Percentiles rank a stretch among this genome's conserved stretches.
These are phyloP conservation scores for Durusdinium trenchii DNA, from an alignment of 73 alveolate species.

Conservation along the genomic window DNA sequence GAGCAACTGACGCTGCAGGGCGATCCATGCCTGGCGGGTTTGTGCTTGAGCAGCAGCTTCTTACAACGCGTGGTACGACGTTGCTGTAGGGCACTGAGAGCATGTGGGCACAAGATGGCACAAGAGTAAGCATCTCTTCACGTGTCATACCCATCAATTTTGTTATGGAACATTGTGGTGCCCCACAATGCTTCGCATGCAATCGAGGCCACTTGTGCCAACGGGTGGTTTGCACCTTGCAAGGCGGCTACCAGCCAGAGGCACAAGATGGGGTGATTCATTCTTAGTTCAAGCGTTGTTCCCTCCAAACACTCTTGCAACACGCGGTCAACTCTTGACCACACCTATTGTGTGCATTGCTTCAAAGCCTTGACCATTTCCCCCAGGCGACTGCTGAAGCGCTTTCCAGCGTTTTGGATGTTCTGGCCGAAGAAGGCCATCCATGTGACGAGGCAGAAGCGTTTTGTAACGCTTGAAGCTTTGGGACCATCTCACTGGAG, in stretches of 20 bases:
- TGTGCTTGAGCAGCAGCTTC: neutral
- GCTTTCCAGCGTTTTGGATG: slow-evolving; percentile 9
- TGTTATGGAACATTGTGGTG: neutral
- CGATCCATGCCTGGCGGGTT: slow-evolving; percentile 51
- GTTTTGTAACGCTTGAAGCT: neutral
- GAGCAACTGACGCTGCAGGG: neutral
- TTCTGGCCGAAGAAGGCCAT: neutral
- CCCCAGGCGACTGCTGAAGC: slow-evolving; percentile 45
- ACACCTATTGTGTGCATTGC: neutral
- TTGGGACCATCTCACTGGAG: neutral
- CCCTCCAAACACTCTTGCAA: neutral
- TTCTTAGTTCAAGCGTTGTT: neutral
- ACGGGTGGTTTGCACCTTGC: slow-evolving; percentile 61
- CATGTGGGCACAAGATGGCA: no score
- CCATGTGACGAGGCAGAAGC: neutral
- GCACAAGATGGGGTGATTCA: neutral
- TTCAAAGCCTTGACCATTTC: neutral
- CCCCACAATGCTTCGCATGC: neutral
- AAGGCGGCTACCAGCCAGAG: slow-evolving; percentile 85
- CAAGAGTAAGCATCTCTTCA: no score
- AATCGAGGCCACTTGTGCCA: slow-evolving; percentile 12
- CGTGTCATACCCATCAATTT: neutral
- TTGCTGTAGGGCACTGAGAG: neutral
- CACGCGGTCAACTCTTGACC: neutral
- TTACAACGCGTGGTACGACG: neutral